phyloP scores from a whole-genome alignment of 208 protist genomes.

The Trypanosoma conorhini region DNA sequence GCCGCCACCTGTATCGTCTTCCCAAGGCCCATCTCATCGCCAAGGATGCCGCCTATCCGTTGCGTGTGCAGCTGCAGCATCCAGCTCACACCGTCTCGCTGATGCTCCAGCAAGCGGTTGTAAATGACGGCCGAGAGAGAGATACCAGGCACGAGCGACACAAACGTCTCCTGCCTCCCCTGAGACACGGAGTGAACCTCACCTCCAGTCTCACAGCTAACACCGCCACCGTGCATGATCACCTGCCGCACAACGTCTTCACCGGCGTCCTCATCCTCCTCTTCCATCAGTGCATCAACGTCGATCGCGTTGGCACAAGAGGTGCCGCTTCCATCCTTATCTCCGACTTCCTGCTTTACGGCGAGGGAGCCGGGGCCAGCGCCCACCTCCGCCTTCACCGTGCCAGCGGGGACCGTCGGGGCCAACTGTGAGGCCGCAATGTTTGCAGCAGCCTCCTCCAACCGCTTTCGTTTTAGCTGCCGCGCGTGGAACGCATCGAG shows the following conservation, averaged over 20 bases:
- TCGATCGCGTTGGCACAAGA: conserved; percentile 51
- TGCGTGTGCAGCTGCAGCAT: conserved; percentile 94
- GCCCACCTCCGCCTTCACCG: conserved; percentile 11
- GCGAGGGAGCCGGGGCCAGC: neutral
- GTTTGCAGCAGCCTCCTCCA: conserved; percentile 46
- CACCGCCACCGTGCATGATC: neutral
- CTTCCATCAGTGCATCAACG: conserved; percentile 80
- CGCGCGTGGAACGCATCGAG: conserved; percentile 40
- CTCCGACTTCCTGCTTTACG: conserved; percentile 16
- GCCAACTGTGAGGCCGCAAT: conserved; percentile 17
- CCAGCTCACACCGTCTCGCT: conserved; percentile 95
- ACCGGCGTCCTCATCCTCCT: conserved; percentile 29
- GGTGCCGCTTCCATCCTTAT: conserved; percentile 5
- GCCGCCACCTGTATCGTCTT: conserved; percentile 97
- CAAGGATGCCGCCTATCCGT: conserved; percentile 93
- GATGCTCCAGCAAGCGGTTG: conserved; percentile 91
- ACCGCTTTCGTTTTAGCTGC: conserved; percentile 42
- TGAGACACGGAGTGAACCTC: conserved; percentile 9
- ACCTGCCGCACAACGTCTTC: neutral
- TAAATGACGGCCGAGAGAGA: conserved; percentile 51
- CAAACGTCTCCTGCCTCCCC: conserved; percentile 25
- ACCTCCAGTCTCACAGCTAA: conserved; percentile 14
- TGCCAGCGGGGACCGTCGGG: neutral
- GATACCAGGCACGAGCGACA: conserved; percentile 42
- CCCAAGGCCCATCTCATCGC: conserved; percentile 96